A percentile compares a stretch with the other conserved stretches of the same genome.
These are phyloP conservation scores for Globisporangium iwayamae DNA, from an alignment of 352 stramenopile genomes.

Conservation along the genomic window DNA sequence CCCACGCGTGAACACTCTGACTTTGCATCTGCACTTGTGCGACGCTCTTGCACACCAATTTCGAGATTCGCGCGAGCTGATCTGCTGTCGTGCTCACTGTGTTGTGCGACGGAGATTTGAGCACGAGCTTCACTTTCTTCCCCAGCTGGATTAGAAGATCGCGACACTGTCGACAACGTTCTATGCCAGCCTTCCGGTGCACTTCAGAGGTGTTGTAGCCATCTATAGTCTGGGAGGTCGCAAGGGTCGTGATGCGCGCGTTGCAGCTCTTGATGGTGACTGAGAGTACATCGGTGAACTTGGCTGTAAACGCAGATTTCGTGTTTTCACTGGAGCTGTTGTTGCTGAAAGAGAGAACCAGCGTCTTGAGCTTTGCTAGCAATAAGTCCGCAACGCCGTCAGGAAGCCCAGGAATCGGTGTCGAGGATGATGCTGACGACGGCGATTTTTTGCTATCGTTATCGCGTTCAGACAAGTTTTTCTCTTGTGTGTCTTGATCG, in stretches of 20 bases:
- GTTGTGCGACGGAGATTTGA: background rate
- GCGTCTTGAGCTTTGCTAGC: constrained; percentile 15
- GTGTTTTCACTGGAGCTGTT: background rate
- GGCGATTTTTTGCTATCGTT: background rate
- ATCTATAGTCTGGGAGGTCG: constrained; percentile 13
- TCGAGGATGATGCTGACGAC: background rate
- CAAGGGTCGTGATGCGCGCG: constrained; percentile 27
- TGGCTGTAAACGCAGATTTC: constrained; percentile 4
- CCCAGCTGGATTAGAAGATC: constrained; percentile 40
- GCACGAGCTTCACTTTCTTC: constrained; percentile 30
- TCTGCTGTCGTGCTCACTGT: background rate
- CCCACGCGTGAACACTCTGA: constrained; percentile 32
- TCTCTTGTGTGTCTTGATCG: background rate
- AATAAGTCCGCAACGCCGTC: constrained; percentile 7
- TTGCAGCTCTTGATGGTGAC: constrained; percentile 35
- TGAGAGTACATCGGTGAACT: constrained; percentile 16
- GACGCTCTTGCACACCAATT: constrained; percentile 23
- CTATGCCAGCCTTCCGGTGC: constrained; percentile 27
- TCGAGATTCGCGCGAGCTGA: constrained; percentile 8
- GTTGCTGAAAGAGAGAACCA: constrained; percentile 11
- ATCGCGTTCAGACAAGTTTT: background rate
- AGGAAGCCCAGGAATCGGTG: constrained; percentile 25
- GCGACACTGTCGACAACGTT: constrained; percentile 36
- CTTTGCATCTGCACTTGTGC: constrained; percentile 25
- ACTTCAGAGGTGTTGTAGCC: constrained; percentile 11